Evolutionary conservation across 352 stramenopile genomes (phyloP), one percentile per base, ranked within the genome.

Genomic region (Phytopythium montanum): DNA sequence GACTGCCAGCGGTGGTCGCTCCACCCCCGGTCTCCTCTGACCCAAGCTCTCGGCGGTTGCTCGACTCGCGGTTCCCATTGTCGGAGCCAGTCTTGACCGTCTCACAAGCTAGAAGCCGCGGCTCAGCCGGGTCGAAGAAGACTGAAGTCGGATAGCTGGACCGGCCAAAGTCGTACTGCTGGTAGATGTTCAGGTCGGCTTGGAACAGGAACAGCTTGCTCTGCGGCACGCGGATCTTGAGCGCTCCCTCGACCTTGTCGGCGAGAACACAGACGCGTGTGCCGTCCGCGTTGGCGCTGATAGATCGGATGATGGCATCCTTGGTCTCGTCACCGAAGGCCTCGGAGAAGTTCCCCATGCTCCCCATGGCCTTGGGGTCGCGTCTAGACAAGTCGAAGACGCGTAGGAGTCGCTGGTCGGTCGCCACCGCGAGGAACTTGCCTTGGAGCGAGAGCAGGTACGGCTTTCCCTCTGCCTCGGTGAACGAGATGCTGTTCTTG

Each of bases 181-280:
- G 82, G 46, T 97, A 90, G 42, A 90, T 80, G 59, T 96, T 94
- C 28, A 96, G 78, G 53, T 97, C 85, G 8, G 78, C 82, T 54
- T 98, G 88, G 72, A 97, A 98, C 13, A 98, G 68, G 61, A 90
- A 88, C 23, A 98, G 66, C 39, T 92, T 90, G 60, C 68, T 87
- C 59, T 97, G 64, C 18, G 92, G 94, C 36, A 83, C 84, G 48
- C 90, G 84, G 45, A 97, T 92, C 54, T 85, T 75, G 21, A 96
- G 66, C 23, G 78, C 73, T 13, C 81, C 76, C 69, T 90, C 85
- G 23, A 96, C 70, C 2, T 69, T 68, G 38, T 98, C 87, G 0
- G 80, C 76, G 8, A 98, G 65, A 54, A 98, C 94, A 31, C 79
- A 87, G 5, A 98, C 79, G 34, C 90, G 82, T 10, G 87, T 96